phyloP scores from a whole-genome alignment of 2,329 filamentous ascomycete genomes.

The Talaromyces sp. region DNA sequence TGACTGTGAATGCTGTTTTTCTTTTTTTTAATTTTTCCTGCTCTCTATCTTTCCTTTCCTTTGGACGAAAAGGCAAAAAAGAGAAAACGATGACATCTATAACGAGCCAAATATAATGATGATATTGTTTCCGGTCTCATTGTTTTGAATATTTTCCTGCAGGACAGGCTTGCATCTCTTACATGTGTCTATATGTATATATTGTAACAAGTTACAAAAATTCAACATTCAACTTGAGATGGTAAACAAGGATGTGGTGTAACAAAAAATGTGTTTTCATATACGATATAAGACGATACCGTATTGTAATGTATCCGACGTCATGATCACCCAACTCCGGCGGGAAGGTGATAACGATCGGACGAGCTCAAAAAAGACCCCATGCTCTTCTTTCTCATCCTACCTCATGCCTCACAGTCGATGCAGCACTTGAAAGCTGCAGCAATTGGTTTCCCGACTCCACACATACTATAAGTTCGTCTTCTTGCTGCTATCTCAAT shows the following conservation, averaged over 20 bases:
- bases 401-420: background rate
- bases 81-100: slow-evolving; percentile 5
- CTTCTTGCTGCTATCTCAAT: background rate
- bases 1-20: background rate
- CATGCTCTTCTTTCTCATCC: background rate
- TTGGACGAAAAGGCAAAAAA: background rate
- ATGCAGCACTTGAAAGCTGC: too few species aligned
- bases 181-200: background rate
- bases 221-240: background rate
- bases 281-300: background rate
- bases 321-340: slow-evolving; percentile 11
- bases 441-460: background rate
- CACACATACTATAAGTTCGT: too few species aligned
- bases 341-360: background rate
- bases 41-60: background rate
- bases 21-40: background rate
- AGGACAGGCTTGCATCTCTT: background rate
- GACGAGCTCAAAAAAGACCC: background rate
- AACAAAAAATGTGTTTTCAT: background rate
- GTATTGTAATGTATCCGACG: slow-evolving; percentile 11
- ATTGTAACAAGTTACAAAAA: background rate
- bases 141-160: background rate
- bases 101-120: background rate
- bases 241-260: background rate
- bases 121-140: background rate